Conservation (phyloP, 2,329 filamentous ascomycete species). For the Pezicula rhizophila region DNA sequence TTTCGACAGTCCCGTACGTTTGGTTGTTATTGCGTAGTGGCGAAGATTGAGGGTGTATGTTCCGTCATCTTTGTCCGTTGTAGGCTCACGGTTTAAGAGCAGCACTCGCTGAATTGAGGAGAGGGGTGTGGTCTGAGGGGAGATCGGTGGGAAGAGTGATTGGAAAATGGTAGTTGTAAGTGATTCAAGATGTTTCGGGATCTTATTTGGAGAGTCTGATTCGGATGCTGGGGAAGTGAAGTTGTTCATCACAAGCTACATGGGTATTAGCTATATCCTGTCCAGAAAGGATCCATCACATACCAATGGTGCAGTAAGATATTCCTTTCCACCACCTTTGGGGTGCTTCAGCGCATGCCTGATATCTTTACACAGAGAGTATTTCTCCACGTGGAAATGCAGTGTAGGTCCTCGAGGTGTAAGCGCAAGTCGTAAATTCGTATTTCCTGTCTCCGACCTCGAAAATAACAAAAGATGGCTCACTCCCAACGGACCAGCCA, state of each 20-base stretch:
- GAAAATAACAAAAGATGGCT: constrained; percentile 92
- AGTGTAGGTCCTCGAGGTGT: constrained; percentile 88
- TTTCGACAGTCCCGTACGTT: constrained; percentile 76
- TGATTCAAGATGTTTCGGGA: constrained; percentile 91
- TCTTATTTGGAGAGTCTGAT: constrained; percentile 54
- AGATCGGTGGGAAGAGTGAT: constrained; percentile 91
- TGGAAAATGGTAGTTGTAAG: constrained; percentile 93
- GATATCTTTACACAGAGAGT: constrained; percentile 89
- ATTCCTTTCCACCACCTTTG: constrained; percentile 77
- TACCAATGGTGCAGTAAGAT: constrained; percentile 75
- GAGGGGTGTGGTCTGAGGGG: constrained; percentile 81
- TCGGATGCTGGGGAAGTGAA: constrained; percentile 61
- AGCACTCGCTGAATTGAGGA: constrained; percentile 90
- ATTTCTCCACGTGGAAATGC: constrained; percentile 90
- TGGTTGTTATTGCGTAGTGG: constrained; percentile 93
- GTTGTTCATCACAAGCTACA: constrained; percentile 93
- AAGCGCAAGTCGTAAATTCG: constrained; percentile 80
- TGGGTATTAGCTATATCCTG: constrained; percentile 20
- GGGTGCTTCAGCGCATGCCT: constrained; percentile 78
- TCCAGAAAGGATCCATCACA: constrained; percentile 12
- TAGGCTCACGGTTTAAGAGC: constrained; percentile 75
- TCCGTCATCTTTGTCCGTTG: constrained; percentile 45
- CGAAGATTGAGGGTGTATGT: constrained; percentile 80
- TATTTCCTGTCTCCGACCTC: constrained; percentile 81
- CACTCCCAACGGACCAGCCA: constrained; percentile 91